Base-by-base conservation (phyloP, 495 filamentous ascomycete species). In the Jackrogersella minutella region DNA sequence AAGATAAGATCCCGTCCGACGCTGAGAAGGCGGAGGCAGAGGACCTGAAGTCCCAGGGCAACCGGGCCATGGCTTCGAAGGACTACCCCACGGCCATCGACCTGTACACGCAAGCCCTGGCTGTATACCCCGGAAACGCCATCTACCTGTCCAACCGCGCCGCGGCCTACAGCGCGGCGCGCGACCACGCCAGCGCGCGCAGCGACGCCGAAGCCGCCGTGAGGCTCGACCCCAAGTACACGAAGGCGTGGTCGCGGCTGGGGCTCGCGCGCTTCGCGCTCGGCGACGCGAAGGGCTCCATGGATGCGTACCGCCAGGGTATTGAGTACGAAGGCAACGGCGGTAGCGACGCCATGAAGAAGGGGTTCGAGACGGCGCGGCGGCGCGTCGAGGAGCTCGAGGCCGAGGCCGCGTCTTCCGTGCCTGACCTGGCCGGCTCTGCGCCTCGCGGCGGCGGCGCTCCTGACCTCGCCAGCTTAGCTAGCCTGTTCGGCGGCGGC, bases 81-180 rank as follows among this genome's bases (percentile, higher is more conserved):
- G 92, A 98, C 77, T 96, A 96, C 81, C 60, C 79, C 5, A 69
- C 78, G 28, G 95, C 95, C 55, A 91, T 99, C 77, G 87, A 91
- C 60, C 75, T 88, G 56, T 99, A 99, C 83, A 91, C 90, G 19
- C 80, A 92, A 73, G 95, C 95, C 14, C 83, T 99, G 30, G 82
- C 84, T 36, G 79, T 97, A 33, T 76, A 91, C 69, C 93, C 96
- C 5, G 79, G 85, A 43, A 97, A 99, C 81, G 91, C 95, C 28
- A 93, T 99, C 77, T 99, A 94, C 82, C 91, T 99, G 24, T 96
- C 92, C 64, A 99, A 99, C 85, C 93, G 95, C 47, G 96, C 95
- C 4, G 95, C 95, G 14, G 95, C 95, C 0, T 91, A 93, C 80
- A 90, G 86, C 33, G 93, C 90, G 0, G 85, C 86, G 21, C 80